phyloP scores from a whole-genome alignment of 345 rosid genomes.

The Syzygium aromaticum region DNA sequence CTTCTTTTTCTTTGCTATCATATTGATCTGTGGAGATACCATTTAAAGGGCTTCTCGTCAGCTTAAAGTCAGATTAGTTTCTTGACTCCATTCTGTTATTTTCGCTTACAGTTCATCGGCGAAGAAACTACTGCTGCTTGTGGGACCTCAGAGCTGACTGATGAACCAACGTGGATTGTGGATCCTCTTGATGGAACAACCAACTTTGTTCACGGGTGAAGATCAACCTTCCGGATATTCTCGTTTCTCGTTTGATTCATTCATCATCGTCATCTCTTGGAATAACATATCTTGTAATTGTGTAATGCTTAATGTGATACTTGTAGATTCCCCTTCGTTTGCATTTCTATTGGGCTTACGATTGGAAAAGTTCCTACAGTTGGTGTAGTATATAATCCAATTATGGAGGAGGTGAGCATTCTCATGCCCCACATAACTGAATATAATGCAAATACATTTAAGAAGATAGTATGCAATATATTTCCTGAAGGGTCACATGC shows the following conservation, averaged over 20 bases:
- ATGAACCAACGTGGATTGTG: slow-evolving; percentile 97
- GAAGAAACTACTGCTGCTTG: slow-evolving; percentile 92
- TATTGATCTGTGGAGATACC: not conserved
- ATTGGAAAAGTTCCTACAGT: slow-evolving; percentile 71
- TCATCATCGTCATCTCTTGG: not conserved
- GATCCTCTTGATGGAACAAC: slow-evolving; percentile 99
- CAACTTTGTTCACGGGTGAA: slow-evolving; percentile 93
- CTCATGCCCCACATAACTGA: not conserved
- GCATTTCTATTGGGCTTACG: slow-evolving; percentile 92
- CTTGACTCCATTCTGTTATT: not conserved
- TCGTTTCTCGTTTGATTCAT: not conserved
- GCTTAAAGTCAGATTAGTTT: not conserved
- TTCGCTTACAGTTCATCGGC: slow-evolving; percentile 63
- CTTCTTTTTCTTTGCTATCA: not conserved
- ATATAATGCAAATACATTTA: not conserved
- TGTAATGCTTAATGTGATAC: not conserved
- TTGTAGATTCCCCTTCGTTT: slow-evolving; percentile 77
- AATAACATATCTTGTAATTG: not conserved
- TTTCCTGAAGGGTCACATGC: not conserved
- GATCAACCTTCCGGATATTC: not conserved
- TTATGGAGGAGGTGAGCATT: slow-evolving; percentile 72
- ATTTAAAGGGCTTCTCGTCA: not conserved
- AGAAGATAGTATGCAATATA: not conserved
- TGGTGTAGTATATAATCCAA: slow-evolving; percentile 93
- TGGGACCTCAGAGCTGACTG: slow-evolving; percentile 69